Evolutionary conservation across 148 eudicot genomes (phyloP), one percentile per base, ranked within the genome.

Genomic region (Vaccinium macrocarpon): DNA sequence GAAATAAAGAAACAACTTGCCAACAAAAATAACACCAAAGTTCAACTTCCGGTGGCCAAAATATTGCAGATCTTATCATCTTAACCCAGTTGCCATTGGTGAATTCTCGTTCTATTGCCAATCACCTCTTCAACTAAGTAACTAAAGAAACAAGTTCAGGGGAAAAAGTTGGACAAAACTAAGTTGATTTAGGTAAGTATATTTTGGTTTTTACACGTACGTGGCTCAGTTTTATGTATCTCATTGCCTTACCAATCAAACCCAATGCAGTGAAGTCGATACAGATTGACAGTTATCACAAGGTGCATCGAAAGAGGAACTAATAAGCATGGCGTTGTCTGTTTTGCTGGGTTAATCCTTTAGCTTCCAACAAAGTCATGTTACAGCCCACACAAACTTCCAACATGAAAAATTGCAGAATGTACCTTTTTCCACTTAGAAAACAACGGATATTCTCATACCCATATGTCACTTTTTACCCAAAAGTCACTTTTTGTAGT

Each of bases 41-140:
- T 50, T 50, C 52, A 50, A 50, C 52, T 10, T 2, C 46, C 46
- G 6, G 46, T 42, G 46, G 46, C 46, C 1, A 52, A 52, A 8
- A 52, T 11, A 8, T 52, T 52, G 55, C 55, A 52, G 55, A 52
- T 52, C 55, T 52, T 52, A 52, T 42, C 46, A 42, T 5, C 46
- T 42, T 9, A 0, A 10, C 55, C 91, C 88, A 14, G 90, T 88
- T 29, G 87, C 83, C 57, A 91, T 83, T 16, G 87, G 87, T 18
- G 94, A 91, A 51, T 88, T 86, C 77, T 90, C 91, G 14, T 79
- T 89, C 55, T 52, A 13, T 52, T 52, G 70, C 89, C 90, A 70
- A 76, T 88, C n/a, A 83, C 82, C 77, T 93, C 94, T 76, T 90
- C 93, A 18, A 87, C 92, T 0, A 93, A n/a, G 98, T 56, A 21